These are phyloP conservation scores for Microsporum ferrugineum DNA, from an alignment of 2,329 filamentous ascomycete genomes.

Conservation along the genomic window DNA sequence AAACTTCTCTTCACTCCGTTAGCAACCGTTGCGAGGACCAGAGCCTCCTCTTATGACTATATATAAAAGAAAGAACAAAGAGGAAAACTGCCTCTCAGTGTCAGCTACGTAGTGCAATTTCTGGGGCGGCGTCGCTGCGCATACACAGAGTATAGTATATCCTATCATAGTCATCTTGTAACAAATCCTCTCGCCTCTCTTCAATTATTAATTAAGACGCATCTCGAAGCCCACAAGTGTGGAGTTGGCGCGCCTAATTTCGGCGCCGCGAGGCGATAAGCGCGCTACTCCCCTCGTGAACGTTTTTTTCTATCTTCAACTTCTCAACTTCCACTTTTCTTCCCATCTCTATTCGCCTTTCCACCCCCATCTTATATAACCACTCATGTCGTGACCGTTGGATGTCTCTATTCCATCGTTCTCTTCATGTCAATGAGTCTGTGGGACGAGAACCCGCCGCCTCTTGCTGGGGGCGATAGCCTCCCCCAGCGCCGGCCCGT, in stretches of 20 bases:
- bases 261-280: neutral
- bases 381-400: neutral
- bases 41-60: too few species aligned
- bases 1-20: too few species aligned
- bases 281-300: neutral
- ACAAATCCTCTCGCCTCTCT: neutral
- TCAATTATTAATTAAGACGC: conserved; percentile 2
- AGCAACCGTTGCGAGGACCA: too few species aligned
- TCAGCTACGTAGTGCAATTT: too few species aligned
- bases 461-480: neutral
- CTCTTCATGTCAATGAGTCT: neutral
- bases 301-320: neutral
- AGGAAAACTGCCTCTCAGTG: too few species aligned
- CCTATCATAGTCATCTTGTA: neutral
- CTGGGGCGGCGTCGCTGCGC: too few species aligned
- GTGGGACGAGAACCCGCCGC: conserved; percentile 2
- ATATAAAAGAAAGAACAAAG: too few species aligned
- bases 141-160: too few species aligned
- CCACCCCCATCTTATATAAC: too few species aligned
- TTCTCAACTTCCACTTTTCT: neutral
- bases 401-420: neutral
- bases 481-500: neutral
- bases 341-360: too few species aligned
- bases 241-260: conserved; percentile 1
- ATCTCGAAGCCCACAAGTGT: neutral